Evolutionary conservation across 2,329 filamentous ascomycete genomes (phyloP).

Genomic region (Aspergillus melleus): DNA sequence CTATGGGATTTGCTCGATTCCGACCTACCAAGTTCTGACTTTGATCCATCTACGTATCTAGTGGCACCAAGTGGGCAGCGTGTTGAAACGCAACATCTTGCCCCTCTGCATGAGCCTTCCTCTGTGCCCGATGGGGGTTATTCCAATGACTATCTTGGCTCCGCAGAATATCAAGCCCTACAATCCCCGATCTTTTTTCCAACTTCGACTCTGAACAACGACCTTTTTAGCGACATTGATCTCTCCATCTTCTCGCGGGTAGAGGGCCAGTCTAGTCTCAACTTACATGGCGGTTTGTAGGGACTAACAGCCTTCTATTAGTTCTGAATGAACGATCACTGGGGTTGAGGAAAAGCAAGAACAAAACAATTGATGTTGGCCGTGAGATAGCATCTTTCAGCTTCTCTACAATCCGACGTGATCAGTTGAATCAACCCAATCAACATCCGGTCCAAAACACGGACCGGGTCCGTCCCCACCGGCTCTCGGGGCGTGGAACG

Average conservation of each 20-base stretch:
- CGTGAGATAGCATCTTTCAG: too few relatives aligned
- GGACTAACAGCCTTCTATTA: too few relatives aligned
- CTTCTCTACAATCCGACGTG: too few relatives aligned
- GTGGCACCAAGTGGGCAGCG: not conserved
- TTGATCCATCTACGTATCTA: not conserved
- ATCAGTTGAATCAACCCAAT: too few relatives aligned
- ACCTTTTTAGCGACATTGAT: not conserved
- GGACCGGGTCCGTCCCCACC: not conserved
- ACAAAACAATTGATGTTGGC: too few relatives aligned
- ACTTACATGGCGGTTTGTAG: not conserved
- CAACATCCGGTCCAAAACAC: too few relatives aligned
- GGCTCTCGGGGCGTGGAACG: too few relatives aligned
- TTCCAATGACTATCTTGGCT: not conserved
- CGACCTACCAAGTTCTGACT: not conserved
- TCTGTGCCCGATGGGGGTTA: too few relatives aligned
- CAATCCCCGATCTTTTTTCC: not conserved
- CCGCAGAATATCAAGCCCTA: not conserved
- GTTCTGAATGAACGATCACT: too few relatives aligned
- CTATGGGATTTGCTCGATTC: slow-evolving; percentile 7
- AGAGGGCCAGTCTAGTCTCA: not conserved
- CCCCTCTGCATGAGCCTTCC: not conserved
- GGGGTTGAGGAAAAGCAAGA: too few relatives aligned
- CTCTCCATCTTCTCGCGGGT: not conserved
- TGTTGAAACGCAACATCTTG: not conserved
- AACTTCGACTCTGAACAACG: not conserved